Percentiles rank a stretch among this genome's conserved stretches.
Conservation (phyloP, 148 eudicot species). For the Chenopodium album region DNA sequence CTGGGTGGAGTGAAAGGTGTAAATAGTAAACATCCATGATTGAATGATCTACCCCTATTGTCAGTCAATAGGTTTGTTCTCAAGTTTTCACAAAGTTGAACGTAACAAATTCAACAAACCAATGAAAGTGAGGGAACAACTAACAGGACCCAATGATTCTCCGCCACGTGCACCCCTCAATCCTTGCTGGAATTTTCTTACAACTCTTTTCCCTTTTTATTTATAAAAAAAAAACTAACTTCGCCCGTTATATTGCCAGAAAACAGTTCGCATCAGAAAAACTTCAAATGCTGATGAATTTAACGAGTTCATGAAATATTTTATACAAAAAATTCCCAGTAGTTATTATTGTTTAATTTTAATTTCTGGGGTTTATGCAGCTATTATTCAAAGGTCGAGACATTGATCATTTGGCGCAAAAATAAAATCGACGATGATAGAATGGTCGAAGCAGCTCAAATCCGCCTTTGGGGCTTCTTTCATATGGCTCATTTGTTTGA, state of each 20-base stretch:
- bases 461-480: conserved; percentile 79
- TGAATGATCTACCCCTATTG: too few species aligned
- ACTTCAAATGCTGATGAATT: not conserved
- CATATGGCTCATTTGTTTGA: conserved; percentile 88
- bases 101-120: not conserved
- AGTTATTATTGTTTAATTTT: not conserved
- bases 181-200: not conserved
- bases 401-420: not conserved
- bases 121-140: conserved; percentile 1
- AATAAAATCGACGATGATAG: conserved; percentile 41
- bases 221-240: not conserved
- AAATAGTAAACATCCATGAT: too few species aligned
- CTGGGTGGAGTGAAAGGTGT: too few species aligned
- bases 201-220: not conserved
- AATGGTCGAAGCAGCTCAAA: conserved; percentile 59
- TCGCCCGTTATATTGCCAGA: not conserved
- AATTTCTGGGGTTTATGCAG: not conserved
- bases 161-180: conserved; percentile 1
- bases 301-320: too few species aligned
- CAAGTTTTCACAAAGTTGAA: too few species aligned
- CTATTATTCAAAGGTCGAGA: not conserved
- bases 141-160: not conserved
- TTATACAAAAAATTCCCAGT: too few species aligned
- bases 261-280: not conserved
- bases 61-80: too few species aligned